These are phyloP conservation scores for Phytophthora ramorum DNA, from an alignment of 352 stramenopile genomes.

Conservation along the genomic window DNA sequence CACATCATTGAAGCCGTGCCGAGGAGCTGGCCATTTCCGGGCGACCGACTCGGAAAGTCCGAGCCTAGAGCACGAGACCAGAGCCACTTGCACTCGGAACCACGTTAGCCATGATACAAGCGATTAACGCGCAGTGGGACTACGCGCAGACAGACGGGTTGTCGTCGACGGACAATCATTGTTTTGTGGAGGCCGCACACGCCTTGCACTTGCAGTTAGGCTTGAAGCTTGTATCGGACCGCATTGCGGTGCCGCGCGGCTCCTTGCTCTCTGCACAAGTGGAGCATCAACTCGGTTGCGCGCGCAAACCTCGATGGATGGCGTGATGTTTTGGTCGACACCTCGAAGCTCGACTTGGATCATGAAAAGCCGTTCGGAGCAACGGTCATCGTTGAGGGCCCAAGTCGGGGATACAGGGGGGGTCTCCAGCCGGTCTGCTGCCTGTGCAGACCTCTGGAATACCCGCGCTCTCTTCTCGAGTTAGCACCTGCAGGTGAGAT, in stretches of 20 bases:
- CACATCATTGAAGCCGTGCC: slow-evolving; percentile 14
- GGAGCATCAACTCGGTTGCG: neutral
- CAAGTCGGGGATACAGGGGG: too few relatives aligned
- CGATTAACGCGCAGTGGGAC: slow-evolving; percentile 26
- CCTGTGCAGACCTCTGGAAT: too few relatives aligned
- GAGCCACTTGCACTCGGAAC: neutral
- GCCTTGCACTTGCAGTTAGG: slow-evolving; percentile 14
- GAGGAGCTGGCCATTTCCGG: slow-evolving; percentile 8
- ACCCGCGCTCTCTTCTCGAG: neutral
- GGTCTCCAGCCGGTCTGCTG: too few relatives aligned
- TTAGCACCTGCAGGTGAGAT: neutral
- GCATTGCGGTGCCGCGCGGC: slow-evolving; percentile 7
- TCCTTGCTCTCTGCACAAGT: slow-evolving; percentile 9
- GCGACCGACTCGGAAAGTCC: neutral
- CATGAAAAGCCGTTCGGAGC: slow-evolving; percentile 8
- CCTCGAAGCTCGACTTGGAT: slow-evolving; percentile 3
- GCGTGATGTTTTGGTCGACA: slow-evolving; percentile 11
- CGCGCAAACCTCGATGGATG: neutral
- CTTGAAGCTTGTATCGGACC: slow-evolving; percentile 10
- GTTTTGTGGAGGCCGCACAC: slow-evolving; percentile 10
- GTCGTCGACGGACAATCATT: slow-evolving; percentile 14
- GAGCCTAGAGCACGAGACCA: neutral
- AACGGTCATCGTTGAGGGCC: too few relatives aligned
- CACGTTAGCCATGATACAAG: slow-evolving; percentile 1
- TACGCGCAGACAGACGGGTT: slow-evolving; percentile 9